Base-by-base conservation (phyloP, 768 basidiomycete species). In the Plicaturopsis crispa region DNA sequence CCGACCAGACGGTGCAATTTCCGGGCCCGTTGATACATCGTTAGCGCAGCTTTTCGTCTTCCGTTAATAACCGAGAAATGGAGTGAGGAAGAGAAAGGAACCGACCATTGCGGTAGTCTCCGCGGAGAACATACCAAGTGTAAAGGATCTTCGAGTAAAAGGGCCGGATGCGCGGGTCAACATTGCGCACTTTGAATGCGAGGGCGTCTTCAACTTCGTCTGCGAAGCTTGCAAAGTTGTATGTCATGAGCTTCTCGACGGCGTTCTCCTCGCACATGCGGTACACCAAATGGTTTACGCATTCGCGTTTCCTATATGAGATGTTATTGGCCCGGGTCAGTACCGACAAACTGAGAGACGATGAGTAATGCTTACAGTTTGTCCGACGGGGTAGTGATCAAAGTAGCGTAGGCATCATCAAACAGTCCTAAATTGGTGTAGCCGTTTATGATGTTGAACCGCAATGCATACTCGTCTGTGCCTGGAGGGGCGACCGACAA, bases 141-240 rank as follows among this genome's bases (percentile, higher is more conserved):
- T 96, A 94, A n/a, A 98, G 62, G 38, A 98, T 88, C 50, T 79
- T 76, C 24, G 90, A 81, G 65, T 94, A 98, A 53, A 78, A 81
- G 0, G 93, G 93, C 24, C 71, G 75, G 26, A 80, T 63, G 31
- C 87, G 76, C 35, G 94, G 91, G 62, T 99, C 89, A 13, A 83
- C 82, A 56, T 97, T 94, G 43, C 93, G 77, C 5, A 91, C 87
- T 57, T 97, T 94, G 68, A 93, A 97, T 14, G 84, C 74, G 30
- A 99, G 67, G 12, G 84, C 79, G 31, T 75, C 78, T 63, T 96
- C 92, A 14, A 98, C 85, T 53, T 94, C 90, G 37, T 82, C 78
- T 31, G 80, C 73, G 43, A 93, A 70, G 0, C 85, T 89, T 31
- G 82, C 70, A 53, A 97, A 98, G 50, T 87, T 87, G 51, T 89